Conservation (phyloP, 2,329 filamentous ascomycete species). For the Aspergillus sp. region DNA sequence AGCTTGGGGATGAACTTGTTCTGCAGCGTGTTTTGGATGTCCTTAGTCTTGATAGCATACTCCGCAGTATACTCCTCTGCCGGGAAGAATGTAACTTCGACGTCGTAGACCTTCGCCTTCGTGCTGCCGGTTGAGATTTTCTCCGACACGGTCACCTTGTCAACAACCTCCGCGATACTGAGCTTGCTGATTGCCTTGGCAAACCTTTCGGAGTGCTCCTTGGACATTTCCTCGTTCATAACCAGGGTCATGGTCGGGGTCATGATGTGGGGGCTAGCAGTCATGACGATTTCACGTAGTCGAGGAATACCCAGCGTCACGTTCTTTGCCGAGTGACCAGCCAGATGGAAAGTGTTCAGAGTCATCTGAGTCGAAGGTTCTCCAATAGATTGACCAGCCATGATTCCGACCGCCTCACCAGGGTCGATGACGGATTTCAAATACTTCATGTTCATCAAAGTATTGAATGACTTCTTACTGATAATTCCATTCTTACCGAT, state of each 20-base stretch:
- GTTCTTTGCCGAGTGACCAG: slow-evolving; percentile 96
- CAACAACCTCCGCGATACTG: slow-evolving; percentile 78
- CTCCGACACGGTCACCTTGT: slow-evolving; percentile 79
- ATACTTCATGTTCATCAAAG: slow-evolving; percentile 88
- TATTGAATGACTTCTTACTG: slow-evolving; percentile 73
- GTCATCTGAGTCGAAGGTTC: slow-evolving; percentile 99
- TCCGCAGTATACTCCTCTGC: slow-evolving; percentile 77
- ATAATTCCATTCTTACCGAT: slow-evolving; percentile 55
- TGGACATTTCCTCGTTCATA: slow-evolving; percentile 69
- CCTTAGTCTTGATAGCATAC: slow-evolving; percentile 76
- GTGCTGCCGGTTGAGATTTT: slow-evolving; percentile 68
- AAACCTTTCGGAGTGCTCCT: slow-evolving; percentile 71
- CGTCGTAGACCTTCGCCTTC: slow-evolving; percentile 80
- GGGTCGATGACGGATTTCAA: slow-evolving; percentile 88
- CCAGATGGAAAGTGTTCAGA: slow-evolving; percentile 98
- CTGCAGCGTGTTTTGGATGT: slow-evolving; percentile 80
- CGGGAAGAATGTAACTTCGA: slow-evolving; percentile 81
- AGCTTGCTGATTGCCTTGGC: slow-evolving; percentile 89
- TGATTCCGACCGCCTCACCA: slow-evolving; percentile 93
- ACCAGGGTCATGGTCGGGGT: slow-evolving; percentile 76
- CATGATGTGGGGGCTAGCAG: slow-evolving; percentile 81
- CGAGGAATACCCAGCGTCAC: slow-evolving; percentile 98
- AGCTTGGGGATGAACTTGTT: slow-evolving; percentile 73
- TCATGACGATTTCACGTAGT: slow-evolving; percentile 97
- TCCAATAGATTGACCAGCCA: slow-evolving; percentile 93